Conservation (phyloP, 345 rosid genomes). For the Lepidium sativum region DNA sequence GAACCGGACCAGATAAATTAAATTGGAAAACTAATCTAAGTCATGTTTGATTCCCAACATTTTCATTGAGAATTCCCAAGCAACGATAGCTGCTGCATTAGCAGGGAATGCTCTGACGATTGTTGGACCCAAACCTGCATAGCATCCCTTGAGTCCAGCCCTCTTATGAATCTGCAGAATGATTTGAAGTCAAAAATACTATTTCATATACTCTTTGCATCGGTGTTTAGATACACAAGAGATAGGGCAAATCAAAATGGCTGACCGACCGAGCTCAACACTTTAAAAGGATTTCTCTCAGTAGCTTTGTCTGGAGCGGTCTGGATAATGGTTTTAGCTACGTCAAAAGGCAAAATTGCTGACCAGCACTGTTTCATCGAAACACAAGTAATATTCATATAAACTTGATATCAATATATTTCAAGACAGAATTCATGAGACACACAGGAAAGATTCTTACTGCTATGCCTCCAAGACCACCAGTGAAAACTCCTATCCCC, state of each 20-base stretch:
- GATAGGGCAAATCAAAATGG: slow-evolving; percentile 1
- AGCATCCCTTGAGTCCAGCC: slow-evolving; percentile 82
- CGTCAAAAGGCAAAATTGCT: slow-evolving; percentile 72
- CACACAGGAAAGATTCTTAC: slow-evolving; percentile 38
- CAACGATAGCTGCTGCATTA: slow-evolving; percentile 93
- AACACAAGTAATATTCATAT: neutral
- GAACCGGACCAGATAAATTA: neutral
- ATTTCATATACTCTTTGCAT: neutral
- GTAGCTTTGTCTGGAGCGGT: slow-evolving; percentile 52
- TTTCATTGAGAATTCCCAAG: slow-evolving; percentile 91
- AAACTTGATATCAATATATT: neutral
- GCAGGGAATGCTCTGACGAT: slow-evolving; percentile 89
- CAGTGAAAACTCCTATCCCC: slow-evolving; percentile 74
- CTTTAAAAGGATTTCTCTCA: slow-evolving; percentile 58
- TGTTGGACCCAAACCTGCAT: slow-evolving; percentile 83
- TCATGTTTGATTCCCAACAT: slow-evolving; percentile 53
- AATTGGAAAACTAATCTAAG: slow-evolving; percentile 16
- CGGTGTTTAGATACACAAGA: neutral
- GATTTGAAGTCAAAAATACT: neutral
- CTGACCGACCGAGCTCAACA: slow-evolving; percentile 55
- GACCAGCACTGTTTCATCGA: slow-evolving; percentile 59
- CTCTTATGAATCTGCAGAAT: slow-evolving; percentile 54
- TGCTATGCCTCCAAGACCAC: slow-evolving; percentile 93
- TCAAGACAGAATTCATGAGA: neutral
- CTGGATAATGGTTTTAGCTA: slow-evolving; percentile 90